Evolutionary conservation across 2,329 filamentous ascomycete genomes (phyloP).

Genomic region (Fusarium sp.): DNA sequence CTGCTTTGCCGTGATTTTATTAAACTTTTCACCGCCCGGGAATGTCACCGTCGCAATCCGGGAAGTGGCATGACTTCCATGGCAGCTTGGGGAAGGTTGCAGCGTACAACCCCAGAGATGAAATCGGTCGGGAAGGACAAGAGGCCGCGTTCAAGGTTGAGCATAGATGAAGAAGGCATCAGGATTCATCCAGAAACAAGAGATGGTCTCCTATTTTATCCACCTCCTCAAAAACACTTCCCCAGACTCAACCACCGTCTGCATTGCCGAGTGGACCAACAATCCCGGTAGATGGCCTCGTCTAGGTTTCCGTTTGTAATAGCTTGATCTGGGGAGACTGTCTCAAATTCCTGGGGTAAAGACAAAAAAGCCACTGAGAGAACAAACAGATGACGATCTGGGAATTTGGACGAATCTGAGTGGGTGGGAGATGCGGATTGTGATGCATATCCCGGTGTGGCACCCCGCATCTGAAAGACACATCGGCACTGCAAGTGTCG

Average conservation of each 20-base stretch:
- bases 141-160: neutral
- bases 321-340: neutral
- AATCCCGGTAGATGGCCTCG: neutral
- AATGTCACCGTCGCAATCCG: neutral
- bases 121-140: neutral
- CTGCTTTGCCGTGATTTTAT: neutral
- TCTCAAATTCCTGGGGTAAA: neutral
- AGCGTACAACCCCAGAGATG: neutral
- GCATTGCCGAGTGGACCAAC: neutral
- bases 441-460: neutral
- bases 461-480: neutral
- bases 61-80: neutral
- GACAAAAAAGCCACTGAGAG: neutral
- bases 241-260: neutral
- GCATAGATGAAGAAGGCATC: neutral
- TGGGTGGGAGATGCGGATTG: neutral
- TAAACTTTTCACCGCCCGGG: neutral
- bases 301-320: constrained; percentile 1
- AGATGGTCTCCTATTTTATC: neutral
- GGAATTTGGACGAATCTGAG: neutral
- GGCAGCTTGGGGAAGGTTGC: neutral
- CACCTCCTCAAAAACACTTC: neutral
- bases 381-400: neutral
- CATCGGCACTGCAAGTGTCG: neutral
- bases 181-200: neutral